Conservation (phyloP, 306 rosid species). For the Prunus salicina region DNA sequence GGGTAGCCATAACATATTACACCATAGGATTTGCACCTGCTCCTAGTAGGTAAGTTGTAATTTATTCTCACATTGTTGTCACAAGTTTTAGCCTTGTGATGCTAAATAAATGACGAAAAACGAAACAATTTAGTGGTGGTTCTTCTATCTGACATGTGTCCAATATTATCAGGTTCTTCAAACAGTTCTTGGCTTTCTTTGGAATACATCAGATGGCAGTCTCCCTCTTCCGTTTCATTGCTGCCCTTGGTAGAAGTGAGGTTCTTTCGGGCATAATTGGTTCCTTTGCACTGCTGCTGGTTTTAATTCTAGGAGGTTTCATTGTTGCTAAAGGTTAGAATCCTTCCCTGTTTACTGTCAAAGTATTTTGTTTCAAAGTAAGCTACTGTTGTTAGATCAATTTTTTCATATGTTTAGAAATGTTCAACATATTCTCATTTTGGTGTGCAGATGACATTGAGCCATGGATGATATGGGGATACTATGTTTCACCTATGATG, state of each 20-base stretch:
- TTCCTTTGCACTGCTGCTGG: constrained; percentile 43
- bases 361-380: neutral
- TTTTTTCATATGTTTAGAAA: neutral
- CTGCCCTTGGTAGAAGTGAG: constrained; percentile 55
- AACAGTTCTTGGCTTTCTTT: constrained; percentile 46
- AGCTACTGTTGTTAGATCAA: neutral
- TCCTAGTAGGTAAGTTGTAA: constrained; percentile 45
- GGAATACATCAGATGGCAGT: constrained; percentile 65
- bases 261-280: constrained; percentile 58
- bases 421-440: neutral
- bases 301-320: constrained; percentile 63
- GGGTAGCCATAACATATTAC: constrained; percentile 45
- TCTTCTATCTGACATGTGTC: neutral
- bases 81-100: neutral
- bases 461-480: constrained; percentile 62
- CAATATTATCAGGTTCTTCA: constrained; percentile 47
- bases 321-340: constrained; percentile 53
- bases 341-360: neutral
- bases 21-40: constrained; percentile 65
- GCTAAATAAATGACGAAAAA: neutral
- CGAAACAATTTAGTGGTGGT: too few relatives aligned
- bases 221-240: constrained; percentile 48
- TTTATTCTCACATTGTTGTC: neutral
- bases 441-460: constrained; percentile 46
- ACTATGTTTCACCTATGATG: constrained; percentile 60